Conservation (phyloP, 768 basidiomycete species). For the Suillus discolor region DNA sequence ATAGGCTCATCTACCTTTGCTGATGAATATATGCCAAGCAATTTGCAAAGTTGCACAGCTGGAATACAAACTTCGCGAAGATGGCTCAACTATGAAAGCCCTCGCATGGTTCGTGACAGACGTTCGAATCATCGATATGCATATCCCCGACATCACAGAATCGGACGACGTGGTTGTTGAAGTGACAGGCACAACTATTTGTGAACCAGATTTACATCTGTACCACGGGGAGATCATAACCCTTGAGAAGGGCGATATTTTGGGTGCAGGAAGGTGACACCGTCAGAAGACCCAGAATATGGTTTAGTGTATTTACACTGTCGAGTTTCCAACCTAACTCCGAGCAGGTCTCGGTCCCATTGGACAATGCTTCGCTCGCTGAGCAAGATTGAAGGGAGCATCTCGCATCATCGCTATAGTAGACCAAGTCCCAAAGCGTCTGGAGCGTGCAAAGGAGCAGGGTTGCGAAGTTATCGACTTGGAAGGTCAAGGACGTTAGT, state of each 20-base stretch:
- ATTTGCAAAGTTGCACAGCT: constrained; percentile 43
- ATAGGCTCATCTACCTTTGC: background rate
- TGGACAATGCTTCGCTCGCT: constrained; percentile 61
- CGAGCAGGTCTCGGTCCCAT: constrained; percentile 62
- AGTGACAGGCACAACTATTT: constrained; percentile 77
- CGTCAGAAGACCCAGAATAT: constrained; percentile 52
- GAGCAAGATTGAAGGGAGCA: constrained; percentile 69
- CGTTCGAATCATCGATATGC: constrained; percentile 47
- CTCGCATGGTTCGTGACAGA: constrained; percentile 64
- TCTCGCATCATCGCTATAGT: constrained; percentile 65
- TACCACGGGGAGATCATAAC: constrained; percentile 71
- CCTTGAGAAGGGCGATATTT: constrained; percentile 72
- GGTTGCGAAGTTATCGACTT: constrained; percentile 64
- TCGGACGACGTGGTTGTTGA: constrained; percentile 76
- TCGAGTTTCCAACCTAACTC: background rate
- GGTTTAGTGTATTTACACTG: constrained; percentile 43
- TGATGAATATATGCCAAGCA: constrained; percentile 22
- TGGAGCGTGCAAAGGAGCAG: constrained; percentile 47
- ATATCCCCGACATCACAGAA: constrained; percentile 63
- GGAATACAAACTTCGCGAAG: constrained; percentile 48
- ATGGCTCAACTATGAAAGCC: constrained; percentile 65
- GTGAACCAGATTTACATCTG: constrained; percentile 67
- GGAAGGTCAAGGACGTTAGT: constrained; percentile 45
- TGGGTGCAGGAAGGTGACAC: constrained; percentile 75
- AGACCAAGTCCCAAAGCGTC: constrained; percentile 58